These are phyloP conservation scores for Talaromyces atroroseus DNA, from an alignment of 2,329 filamentous ascomycete species.

Conservation along the genomic window DNA sequence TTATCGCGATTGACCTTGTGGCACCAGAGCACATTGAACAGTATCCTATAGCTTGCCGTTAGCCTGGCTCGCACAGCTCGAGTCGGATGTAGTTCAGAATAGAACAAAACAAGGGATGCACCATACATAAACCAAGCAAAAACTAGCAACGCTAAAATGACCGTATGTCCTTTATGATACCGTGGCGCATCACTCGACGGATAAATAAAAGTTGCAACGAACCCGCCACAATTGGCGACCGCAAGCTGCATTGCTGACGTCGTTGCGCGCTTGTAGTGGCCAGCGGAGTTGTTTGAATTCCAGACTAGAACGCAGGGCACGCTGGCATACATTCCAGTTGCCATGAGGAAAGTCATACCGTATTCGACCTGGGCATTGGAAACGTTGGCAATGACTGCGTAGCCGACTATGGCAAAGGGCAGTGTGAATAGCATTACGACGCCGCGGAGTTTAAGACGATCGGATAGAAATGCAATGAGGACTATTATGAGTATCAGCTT, in stretches of 20 bases:
- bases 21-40: conserved; percentile 58
- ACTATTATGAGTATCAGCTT: not conserved
- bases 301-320: conserved; percentile 61
- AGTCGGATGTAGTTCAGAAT: not conserved
- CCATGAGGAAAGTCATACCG: conserved; percentile 64
- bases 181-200: conserved; percentile 51
- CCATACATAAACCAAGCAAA: conserved; percentile 61
- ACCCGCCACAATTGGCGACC: conserved; percentile 62
- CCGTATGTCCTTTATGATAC: conserved; percentile 57
- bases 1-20: conserved; percentile 61
- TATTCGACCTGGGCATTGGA: conserved; percentile 51
- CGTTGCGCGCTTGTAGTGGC: conserved; percentile 65
- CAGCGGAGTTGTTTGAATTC: conserved; percentile 63
- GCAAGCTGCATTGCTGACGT: conserved; percentile 60
- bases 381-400: conserved; percentile 57
- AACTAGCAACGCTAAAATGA: conserved; percentile 56
- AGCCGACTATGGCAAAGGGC: conserved; percentile 60
- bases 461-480: conserved; percentile 51
- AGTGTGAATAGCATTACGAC: conserved; percentile 59
- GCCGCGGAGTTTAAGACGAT: conserved; percentile 56
- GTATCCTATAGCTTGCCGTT: conserved; percentile 40
- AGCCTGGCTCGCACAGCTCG: not conserved
- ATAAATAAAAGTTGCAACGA: conserved; percentile 62
- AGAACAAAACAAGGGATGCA: not conserved
- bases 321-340: conserved; percentile 58